phyloP scores from a whole-genome alignment of 495 filamentous ascomycete genomes.

The Aspergillus kassunensis region DNA sequence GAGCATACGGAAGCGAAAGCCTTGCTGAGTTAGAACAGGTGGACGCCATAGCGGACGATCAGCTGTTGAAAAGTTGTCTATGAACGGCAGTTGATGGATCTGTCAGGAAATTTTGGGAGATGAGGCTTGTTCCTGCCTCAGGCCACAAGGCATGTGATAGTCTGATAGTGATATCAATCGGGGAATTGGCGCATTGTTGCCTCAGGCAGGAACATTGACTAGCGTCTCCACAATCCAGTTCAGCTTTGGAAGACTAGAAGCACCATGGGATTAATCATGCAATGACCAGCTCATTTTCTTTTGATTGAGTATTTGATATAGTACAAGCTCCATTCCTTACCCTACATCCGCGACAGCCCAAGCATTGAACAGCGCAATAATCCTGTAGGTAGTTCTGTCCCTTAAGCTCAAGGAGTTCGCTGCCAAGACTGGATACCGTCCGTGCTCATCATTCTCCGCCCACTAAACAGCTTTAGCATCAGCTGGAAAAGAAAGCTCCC shows the following conservation, averaged over 20 bases:
- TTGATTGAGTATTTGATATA: no score
- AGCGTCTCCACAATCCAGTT: conserved; percentile 1
- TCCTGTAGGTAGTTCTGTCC: no score
- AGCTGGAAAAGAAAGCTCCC: conserved; percentile 1
- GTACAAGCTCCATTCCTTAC: not conserved
- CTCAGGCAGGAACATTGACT: not conserved
- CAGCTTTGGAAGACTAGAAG: no score
- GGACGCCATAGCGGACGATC: conserved; percentile 15
- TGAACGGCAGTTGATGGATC: no score
- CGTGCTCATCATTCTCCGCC: conserved; percentile 2
- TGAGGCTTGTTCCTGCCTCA: no score
- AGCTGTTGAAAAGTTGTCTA: not conserved
- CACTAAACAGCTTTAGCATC: conserved; percentile 2
- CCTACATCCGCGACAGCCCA: not conserved
- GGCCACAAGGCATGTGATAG: no score
- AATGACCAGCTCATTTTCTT: no score
- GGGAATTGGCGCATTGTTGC: not conserved
- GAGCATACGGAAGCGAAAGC: not conserved
- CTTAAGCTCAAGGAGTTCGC: not conserved
- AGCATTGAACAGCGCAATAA: no score
- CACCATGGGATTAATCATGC: no score
- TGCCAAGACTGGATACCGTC: not conserved
- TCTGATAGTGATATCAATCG: no score
- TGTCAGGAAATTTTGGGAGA: no score
- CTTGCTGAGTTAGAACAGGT: conserved; percentile 23